Evolutionary conservation across 2,329 filamentous ascomycete genomes (phyloP).

Genomic region (Stylonectria norvegica): DNA sequence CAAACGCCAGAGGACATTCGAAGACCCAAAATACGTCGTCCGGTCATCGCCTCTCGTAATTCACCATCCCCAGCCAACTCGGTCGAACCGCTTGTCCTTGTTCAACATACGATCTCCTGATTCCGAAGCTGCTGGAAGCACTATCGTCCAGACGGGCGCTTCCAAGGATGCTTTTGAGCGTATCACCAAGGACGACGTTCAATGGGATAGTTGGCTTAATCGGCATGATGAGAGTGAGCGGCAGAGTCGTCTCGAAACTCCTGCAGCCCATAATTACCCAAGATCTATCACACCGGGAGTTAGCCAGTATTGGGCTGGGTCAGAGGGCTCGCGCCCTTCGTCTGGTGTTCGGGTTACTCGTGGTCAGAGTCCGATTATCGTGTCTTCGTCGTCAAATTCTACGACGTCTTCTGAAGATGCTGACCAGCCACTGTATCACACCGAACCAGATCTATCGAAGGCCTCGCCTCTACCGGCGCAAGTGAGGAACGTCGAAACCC

Average conservation of each 20-base stretch:
- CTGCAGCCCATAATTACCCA: neutral
- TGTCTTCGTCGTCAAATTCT: neutral
- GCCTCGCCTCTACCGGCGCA: neutral
- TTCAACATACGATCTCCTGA: slow-evolving; percentile 14
- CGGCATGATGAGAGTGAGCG: neutral
- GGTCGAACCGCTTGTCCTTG: slow-evolving; percentile 7
- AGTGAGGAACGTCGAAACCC: neutral
- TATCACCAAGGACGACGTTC: slow-evolving; percentile 15
- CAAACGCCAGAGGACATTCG: neutral
- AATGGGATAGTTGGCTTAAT: slow-evolving; percentile 23
- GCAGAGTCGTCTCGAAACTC: neutral
- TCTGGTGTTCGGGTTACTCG: neutral
- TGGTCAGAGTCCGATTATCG: neutral
- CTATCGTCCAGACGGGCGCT: slow-evolving; percentile 11
- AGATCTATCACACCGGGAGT: slow-evolving; percentile 14
- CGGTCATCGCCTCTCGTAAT: slow-evolving; percentile 15
- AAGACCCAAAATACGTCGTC: slow-evolving; percentile 15
- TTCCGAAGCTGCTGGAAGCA: slow-evolving; percentile 12
- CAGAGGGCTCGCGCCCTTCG: slow-evolving; percentile 7
- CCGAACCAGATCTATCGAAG: slow-evolving; percentile 4
- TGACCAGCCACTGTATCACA: neutral
- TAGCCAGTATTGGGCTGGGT: slow-evolving; percentile 12
- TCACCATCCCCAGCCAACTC: slow-evolving; percentile 28
- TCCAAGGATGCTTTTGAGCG: neutral
- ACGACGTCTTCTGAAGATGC: neutral